Percentiles rank a stretch among this genome's conserved stretches.
These are phyloP conservation scores for Naematelia encephala DNA, from an alignment of 768 basidiomycete genomes.

Conservation along the genomic window DNA sequence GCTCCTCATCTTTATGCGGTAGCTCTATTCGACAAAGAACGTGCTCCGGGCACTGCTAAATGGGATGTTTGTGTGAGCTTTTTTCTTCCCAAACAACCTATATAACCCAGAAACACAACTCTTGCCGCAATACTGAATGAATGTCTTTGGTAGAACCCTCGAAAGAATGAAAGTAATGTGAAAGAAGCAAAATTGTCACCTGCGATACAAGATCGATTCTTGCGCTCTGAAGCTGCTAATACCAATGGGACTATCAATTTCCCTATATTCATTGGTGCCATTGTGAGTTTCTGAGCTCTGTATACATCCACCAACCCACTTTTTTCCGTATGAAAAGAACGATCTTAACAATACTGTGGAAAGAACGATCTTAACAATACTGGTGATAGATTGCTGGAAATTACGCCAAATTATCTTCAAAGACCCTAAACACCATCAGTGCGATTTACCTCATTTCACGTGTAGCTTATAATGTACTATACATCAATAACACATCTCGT, in stretches of 20 bases:
- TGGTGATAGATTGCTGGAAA: constrained; percentile 22
- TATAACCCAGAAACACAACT: background rate
- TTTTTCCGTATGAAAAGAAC: too few species aligned
- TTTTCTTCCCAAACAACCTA: background rate
- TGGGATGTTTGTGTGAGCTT: background rate
- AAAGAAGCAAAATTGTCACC: constrained; percentile 32
- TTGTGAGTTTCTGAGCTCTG: constrained; percentile 11
- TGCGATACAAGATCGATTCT: constrained; percentile 17
- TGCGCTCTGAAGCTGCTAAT: constrained; percentile 26
- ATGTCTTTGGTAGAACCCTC: background rate
- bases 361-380: background rate
- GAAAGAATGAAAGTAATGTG: background rate
- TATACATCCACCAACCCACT: too few species aligned
- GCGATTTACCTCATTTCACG: constrained; percentile 31
- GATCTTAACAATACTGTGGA: too few species aligned
- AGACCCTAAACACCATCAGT: constrained; percentile 31
- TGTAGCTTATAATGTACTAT: constrained; percentile 29
- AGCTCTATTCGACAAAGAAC: constrained; percentile 6
- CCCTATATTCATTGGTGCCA: constrained; percentile 25
- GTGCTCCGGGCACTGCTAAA: background rate
- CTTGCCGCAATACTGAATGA: background rate
- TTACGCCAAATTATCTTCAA: constrained; percentile 23
- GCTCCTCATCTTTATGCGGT: constrained; percentile 16
- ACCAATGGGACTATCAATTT: constrained; percentile 25
- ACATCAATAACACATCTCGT: constrained; percentile 38